Percentiles rank a stretch among this genome's conserved stretches.
Evolutionary conservation across 2,329 filamentous ascomycete genomes (phyloP).

Genomic region (Trichoderma sp.): DNA sequence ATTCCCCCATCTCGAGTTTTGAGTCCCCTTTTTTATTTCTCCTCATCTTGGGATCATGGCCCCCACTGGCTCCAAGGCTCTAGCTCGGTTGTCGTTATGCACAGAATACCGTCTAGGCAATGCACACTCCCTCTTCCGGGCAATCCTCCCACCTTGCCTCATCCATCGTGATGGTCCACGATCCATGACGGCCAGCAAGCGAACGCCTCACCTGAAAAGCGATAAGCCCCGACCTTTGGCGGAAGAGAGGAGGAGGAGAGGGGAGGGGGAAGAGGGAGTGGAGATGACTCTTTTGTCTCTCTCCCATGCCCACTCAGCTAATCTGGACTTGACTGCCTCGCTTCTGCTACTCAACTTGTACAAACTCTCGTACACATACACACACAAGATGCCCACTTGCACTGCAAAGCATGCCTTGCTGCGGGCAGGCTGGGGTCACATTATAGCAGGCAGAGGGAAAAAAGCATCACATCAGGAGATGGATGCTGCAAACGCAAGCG

Average conservation of each 20-base stretch:
- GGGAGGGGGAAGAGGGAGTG: not conserved
- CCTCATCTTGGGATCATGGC: constrained; percentile 7
- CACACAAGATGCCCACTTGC: not conserved
- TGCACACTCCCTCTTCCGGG: constrained; percentile 12
- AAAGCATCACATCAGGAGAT: not conserved
- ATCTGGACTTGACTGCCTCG: not conserved
- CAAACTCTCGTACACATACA: not conserved
- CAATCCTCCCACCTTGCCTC: not conserved
- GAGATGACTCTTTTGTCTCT: not conserved
- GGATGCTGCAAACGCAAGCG: not conserved
- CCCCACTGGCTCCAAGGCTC: not conserved
- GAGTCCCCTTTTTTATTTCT: not conserved
- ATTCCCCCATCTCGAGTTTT: not conserved
- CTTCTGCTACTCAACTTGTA: not conserved
- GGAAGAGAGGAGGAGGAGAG: not conserved
- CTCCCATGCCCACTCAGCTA: not conserved
- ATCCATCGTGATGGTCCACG: constrained; percentile 15
- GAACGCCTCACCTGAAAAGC: constrained; percentile 22
- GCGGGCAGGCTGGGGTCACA: not conserved
- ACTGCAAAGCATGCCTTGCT: constrained; percentile 14
- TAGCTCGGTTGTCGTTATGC: not conserved
- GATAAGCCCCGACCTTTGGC: constrained; percentile 13
- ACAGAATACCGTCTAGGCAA: not conserved
- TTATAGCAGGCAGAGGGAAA: not conserved
- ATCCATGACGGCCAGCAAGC: constrained; percentile 12